Base-by-base conservation (phyloP, 2,329 filamentous ascomycete genomes). In the Blastomyces parvus region DNA sequence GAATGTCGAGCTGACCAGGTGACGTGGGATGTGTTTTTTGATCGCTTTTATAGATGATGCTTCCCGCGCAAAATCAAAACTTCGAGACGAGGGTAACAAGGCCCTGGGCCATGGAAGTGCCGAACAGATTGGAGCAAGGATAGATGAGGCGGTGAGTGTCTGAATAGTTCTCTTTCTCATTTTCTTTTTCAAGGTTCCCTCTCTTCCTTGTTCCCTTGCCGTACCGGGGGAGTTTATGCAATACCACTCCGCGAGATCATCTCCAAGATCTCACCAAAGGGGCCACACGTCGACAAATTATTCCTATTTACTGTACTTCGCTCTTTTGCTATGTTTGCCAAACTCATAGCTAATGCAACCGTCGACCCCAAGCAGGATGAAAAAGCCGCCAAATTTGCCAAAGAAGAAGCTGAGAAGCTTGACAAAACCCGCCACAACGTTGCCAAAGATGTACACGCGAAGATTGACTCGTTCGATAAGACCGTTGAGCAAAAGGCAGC, bases 391-490 rank as follows among this genome's bases (percentile, higher is more conserved):
- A 76, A 83, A 33, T 83, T 84, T 69, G 81, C 83, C 58, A 85
- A 87, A 72, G 84, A 88, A 25, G 79, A 84, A 64, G 83, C 71
- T 48, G 67, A 73, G 67, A 81, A 80, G 72, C 71, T 88, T 68
- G 83, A 86, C 50, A 82, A 87, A 65, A 78, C 86, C 40, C 76
- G 88, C 70, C 85, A 87, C 74, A 89, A 91, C 71, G 85, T 82
- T 2, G 77, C 78, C 65, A 77, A 74, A 64, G 77, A 82, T 63
- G 66, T 84, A 67, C 80, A 82, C 68, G 72, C 73, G 56, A 79
- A 80, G 11, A 78, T 94, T 60, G 88, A 97, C 77, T 85, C 88
- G 75, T 87, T 92, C 70, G 92, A 96, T 78, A 84, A 86, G 71
- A 91, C 86, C 68, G 88, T 96, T 61, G 89, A 92, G 80, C 81